Conservation (phyloP, 1,284 basidiomycete genomes). For the Puccinia horiana region DNA sequence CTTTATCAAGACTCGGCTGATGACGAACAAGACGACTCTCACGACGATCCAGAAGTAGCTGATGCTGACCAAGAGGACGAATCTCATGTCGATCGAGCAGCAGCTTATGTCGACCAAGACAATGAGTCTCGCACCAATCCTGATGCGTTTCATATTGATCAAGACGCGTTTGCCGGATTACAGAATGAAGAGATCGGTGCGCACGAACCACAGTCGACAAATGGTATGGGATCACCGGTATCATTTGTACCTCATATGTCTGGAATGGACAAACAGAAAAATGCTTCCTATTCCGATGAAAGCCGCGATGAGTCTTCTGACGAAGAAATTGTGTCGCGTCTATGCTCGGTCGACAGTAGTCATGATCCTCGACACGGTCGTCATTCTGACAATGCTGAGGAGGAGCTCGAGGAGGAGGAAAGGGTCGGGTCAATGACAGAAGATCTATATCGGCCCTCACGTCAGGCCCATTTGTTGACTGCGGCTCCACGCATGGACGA, state of each 20-base stretch:
- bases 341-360: slow-evolving; percentile 10
- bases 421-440: background rate
- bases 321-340: background rate
- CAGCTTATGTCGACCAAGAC: too few species aligned
- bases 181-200: background rate
- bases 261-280: background rate
- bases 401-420: background rate
- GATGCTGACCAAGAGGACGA: too few species aligned
- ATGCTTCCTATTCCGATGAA: background rate
- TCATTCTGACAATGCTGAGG: background rate
- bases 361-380: background rate
- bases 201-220: background rate
- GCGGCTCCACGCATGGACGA: background rate
- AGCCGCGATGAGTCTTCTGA: background rate
- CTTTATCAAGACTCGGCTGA: background rate
- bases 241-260: background rate
- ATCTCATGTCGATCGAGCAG: too few species aligned
- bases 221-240: background rate
- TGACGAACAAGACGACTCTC: background rate
- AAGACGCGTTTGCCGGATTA: background rate
- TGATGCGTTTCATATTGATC: background rate
- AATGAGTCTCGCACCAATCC: too few species aligned
- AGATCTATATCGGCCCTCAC: background rate
- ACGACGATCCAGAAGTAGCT: too few species aligned
- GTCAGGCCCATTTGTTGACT: background rate